These are phyloP conservation scores for Kingdonia uniflora DNA, from an alignment of 164 flowering plant genomes.

Conservation along the genomic window DNA sequence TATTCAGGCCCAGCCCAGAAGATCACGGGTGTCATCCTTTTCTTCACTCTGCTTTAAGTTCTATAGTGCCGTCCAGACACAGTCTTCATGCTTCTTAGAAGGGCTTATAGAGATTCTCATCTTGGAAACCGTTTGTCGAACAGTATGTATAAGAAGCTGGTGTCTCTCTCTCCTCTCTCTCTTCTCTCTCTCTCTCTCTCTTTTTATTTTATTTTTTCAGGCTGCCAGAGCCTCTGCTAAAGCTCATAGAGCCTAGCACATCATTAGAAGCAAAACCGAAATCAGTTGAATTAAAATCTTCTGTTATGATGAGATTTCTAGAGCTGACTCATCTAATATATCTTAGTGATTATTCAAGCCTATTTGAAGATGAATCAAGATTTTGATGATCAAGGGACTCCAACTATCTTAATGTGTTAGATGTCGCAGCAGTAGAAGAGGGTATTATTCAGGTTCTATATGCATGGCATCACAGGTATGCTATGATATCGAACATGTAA, in stretches of 20 bases:
- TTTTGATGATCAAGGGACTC: constrained; percentile 45
- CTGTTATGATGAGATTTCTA: constrained; percentile 31
- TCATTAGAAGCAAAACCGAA: constrained; percentile 25
- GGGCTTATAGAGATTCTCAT: constrained; percentile 66
- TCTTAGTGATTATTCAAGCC: constrained; percentile 50
- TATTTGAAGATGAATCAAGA: constrained; percentile 75
- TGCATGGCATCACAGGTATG: constrained; percentile 84
- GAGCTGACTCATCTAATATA: constrained; percentile 26
- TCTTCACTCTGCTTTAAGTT: constrained; percentile 34
- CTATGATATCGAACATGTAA: constrained; percentile 6
- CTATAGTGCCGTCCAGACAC: constrained; percentile 57
- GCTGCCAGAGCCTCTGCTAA: constrained; percentile 53
- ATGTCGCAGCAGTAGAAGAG: constrained; percentile 69
- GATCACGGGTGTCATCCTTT: constrained; percentile 45
- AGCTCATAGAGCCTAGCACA: constrained; percentile 39
- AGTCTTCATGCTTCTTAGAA: constrained; percentile 53
- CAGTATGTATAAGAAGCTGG: constrained; percentile 28
- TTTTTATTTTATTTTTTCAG: constrained; percentile 27
- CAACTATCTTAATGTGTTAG: constrained; percentile 51
- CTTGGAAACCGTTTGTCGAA: constrained; percentile 56
- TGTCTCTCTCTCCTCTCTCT: background rate
- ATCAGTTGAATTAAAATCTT: constrained; percentile 20
- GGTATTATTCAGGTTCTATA: constrained; percentile 83
- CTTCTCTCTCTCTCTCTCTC: too few species aligned
- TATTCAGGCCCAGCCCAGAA: constrained; percentile 49